Base-by-base conservation (phyloP, 371 early-diverging fungal species). In the Mucor mucedo region DNA sequence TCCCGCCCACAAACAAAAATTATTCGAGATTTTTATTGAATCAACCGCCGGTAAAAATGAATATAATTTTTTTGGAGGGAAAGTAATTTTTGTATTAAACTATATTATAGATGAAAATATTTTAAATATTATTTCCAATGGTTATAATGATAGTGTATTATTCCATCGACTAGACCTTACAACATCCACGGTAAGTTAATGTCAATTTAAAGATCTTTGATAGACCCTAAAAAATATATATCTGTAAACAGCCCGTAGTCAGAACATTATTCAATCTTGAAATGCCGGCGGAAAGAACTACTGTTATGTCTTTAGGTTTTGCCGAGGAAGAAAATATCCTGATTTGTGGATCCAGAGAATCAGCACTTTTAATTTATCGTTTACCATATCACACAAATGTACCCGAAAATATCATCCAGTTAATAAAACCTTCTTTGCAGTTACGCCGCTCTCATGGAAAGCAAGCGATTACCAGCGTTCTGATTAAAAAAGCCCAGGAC, bases 301-400 rank as follows among this genome's bases (percentile, higher is more conserved):
- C 80, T 13, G 71, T 85, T 1, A 66, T 87, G 49, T 84, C 82
- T 21, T 63, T 80, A 6, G 83, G 76, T 0, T 71, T 77, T 40
- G 77, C 71, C 9, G 73, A 82, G 33, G 58, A 70, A 7, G 61
- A 82, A 35, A 69, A 74, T n/a, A 60, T 89, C 3, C 61, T 86
- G 40, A 69, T 87, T 41, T 84, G 84, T 38, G 88, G 89, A 7
- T 84, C 89, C 2, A 70, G 89, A 57, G 88, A 87, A 63, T 82
- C 86, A 4, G 84, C 85, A 0, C 68, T 89, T 7, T 56, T 84
- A 3, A 67, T 87, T 14, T 89, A 87, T 66, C 77, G 76, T 41
- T 52, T 87, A 8, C 66, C 74, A 6, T 52, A 5, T 29, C 41
- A 66, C n/a, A 30, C 45, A 39, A 45, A n/a, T 44, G 29, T 54